These are phyloP conservation scores for Sclerotinia subarctica DNA, from an alignment of 2,329 filamentous ascomycete species.

Conservation along the genomic window DNA sequence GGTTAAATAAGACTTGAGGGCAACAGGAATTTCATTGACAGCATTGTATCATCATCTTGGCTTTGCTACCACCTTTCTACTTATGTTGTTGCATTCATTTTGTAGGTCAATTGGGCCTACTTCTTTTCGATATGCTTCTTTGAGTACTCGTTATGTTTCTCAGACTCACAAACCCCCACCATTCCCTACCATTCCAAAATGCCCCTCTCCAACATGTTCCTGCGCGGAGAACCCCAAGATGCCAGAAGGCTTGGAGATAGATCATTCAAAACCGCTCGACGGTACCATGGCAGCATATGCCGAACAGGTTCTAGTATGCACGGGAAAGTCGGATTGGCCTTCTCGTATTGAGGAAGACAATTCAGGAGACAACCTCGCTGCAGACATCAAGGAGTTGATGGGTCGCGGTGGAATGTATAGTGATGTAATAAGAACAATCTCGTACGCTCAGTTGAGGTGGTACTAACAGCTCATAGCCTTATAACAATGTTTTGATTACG, in stretches of 20 bases:
- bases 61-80: not conserved
- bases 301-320: slow-evolving; percentile 81
- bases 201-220: slow-evolving; percentile 72
- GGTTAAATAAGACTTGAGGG: not conserved
- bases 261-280: slow-evolving; percentile 65
- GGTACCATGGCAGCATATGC: slow-evolving; percentile 75
- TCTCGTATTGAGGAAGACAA: slow-evolving; percentile 83
- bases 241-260: slow-evolving; percentile 69
- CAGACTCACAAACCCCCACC: not conserved
- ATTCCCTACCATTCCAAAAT: slow-evolving; percentile 43
- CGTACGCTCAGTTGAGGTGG: slow-evolving; percentile 18
- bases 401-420: slow-evolving; percentile 63
- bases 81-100: slow-evolving; percentile 2
- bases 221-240: slow-evolving; percentile 66
- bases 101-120: slow-evolving; percentile 1
- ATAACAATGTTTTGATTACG: slow-evolving; percentile 74
- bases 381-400: slow-evolving; percentile 68
- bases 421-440: slow-evolving; percentile 49
- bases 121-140: not conserved
- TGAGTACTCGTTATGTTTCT: slow-evolving; percentile 5
- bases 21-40: not conserved
- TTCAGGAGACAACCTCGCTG: slow-evolving; percentile 61
- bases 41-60: not conserved
- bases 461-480: slow-evolving; percentile 57
- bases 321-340: slow-evolving; percentile 75